Percentiles rank a stretch among this genome's conserved stretches.
These are phyloP conservation scores for Brasenia schreberi DNA, from an alignment of 164 flowering plant species.

Conservation along the genomic window DNA sequence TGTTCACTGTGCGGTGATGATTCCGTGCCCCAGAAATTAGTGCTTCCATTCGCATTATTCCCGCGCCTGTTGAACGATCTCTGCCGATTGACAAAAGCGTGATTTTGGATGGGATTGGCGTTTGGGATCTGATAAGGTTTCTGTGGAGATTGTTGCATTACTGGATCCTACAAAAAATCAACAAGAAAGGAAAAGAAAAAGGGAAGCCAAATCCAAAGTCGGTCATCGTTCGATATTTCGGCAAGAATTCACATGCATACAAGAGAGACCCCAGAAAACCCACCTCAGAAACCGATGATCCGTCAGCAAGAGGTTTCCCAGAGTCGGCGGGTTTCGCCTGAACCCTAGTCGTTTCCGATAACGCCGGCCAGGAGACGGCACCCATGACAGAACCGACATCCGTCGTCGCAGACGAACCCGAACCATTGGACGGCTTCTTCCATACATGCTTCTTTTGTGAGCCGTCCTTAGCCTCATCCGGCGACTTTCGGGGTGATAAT, in stretches of 20 bases:
- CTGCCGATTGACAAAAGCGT: neutral
- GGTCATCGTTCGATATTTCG: neutral
- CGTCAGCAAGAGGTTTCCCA: neutral
- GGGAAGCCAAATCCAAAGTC: neutral
- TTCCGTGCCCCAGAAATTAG: neutral
- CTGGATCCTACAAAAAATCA: neutral
- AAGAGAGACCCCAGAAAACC: neutral
- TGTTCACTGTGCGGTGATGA: neutral
- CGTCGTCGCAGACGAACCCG: neutral
- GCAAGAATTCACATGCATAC: neutral
- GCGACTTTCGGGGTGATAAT: neutral
- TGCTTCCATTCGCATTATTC: neutral
- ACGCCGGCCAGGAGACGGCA: neutral
- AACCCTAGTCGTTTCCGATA: neutral
- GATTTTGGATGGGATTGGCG: neutral
- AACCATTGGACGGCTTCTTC: neutral
- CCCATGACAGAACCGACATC: neutral
- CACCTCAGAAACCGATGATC: neutral
- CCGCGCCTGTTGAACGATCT: neutral
- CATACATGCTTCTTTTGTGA: neutral
- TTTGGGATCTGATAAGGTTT: neutral
- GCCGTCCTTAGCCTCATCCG: neutral
- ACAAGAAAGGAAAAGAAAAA: neutral
- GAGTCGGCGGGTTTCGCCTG: neutral
- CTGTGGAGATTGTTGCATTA: neutral